Evolutionary conservation across 1,284 basidiomycete species (phyloP).

Genomic region (Moniliella sp.): DNA sequence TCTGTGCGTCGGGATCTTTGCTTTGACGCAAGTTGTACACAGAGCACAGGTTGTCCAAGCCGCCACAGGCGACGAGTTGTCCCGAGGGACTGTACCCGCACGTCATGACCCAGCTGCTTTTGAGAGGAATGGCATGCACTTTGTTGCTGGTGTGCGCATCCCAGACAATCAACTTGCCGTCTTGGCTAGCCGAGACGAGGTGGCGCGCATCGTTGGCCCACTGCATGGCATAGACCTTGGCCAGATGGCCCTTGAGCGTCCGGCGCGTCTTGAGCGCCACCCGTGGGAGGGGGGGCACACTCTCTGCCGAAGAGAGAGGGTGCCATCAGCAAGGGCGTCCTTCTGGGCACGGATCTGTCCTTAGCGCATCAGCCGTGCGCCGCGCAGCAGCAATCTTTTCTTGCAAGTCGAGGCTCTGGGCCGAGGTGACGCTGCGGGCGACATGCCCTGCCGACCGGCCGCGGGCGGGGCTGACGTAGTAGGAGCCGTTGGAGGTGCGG

Average conservation of each 20-base stretch:
- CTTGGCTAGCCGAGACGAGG: slow-evolving; percentile 90
- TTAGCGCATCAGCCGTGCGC: slow-evolving; percentile 80
- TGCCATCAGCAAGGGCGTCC: slow-evolving; percentile 84
- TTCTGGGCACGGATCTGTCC: slow-evolving; percentile 86
- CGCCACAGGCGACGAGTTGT: slow-evolving; percentile 89
- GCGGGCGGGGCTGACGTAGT: too few relatives aligned
- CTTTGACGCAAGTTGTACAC: slow-evolving; percentile 83
- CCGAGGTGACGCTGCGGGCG: too few relatives aligned
- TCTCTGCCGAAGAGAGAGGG: too few relatives aligned
- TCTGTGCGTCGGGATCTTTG: slow-evolving; percentile 49
- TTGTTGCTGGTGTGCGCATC: slow-evolving; percentile 99
- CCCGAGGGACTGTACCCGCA: slow-evolving; percentile 93
- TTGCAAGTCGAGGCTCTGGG: too few relatives aligned
- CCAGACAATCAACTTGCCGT: slow-evolving; percentile 98
- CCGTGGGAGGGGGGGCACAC: slow-evolving; percentile 68
- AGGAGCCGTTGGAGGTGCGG: too few relatives aligned
- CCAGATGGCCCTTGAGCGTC: slow-evolving; percentile 81
- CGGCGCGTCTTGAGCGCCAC: slow-evolving; percentile 85
- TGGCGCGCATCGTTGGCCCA: slow-evolving; percentile 92
- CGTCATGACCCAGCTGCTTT: slow-evolving; percentile 98
- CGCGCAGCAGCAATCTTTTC: slow-evolving; percentile 68
- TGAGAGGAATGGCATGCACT: slow-evolving; percentile 89
- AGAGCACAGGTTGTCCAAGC: slow-evolving; percentile 94
- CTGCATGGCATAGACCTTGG: slow-evolving; percentile 98
- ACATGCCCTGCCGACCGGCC: too few relatives aligned